These are phyloP conservation scores for Bruguiera gymnorhiza DNA, from an alignment of 345 rosid species.

Conservation along the genomic window DNA sequence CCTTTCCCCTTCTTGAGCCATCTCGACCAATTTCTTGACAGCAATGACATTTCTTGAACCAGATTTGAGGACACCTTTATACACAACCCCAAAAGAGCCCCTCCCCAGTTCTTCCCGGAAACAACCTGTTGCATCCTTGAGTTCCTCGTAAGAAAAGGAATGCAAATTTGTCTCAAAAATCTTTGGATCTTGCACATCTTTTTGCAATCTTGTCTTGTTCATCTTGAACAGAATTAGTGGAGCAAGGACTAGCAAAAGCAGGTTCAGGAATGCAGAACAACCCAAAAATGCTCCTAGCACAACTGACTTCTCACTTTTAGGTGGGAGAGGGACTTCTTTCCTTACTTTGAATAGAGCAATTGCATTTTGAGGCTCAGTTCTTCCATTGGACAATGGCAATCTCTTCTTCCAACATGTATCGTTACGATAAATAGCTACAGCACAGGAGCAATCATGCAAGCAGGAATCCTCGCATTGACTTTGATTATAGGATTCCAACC, in stretches of 20 bases:
- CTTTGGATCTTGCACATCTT: too few relatives aligned
- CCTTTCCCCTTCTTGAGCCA: background rate
- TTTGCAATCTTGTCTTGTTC: too few relatives aligned
- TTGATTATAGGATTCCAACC: background rate
- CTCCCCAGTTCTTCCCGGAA: too few relatives aligned
- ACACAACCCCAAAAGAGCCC: too few relatives aligned
- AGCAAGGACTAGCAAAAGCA: constrained; percentile 6
- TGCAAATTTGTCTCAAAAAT: too few relatives aligned
- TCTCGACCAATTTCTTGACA: too few relatives aligned
- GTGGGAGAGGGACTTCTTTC: background rate
- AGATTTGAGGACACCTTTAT: too few relatives aligned
- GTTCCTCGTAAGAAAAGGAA: too few relatives aligned
- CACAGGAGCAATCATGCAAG: constrained; percentile 18
- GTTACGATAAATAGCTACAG: constrained; percentile 7
- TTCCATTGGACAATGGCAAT: constrained; percentile 21
- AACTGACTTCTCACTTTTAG: background rate
- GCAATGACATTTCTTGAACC: too few relatives aligned
- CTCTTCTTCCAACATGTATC: constrained; percentile 16
- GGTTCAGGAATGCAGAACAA: background rate
- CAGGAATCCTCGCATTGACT: constrained; percentile 12
- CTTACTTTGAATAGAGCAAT: constrained; percentile 17
- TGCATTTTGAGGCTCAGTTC: background rate
- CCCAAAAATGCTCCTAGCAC: constrained; percentile 1
- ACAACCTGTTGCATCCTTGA: too few relatives aligned
- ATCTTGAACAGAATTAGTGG: too few relatives aligned